phyloP scores from a whole-genome alignment of 805 yeast species.

The Candida vaughaniae region DNA sequence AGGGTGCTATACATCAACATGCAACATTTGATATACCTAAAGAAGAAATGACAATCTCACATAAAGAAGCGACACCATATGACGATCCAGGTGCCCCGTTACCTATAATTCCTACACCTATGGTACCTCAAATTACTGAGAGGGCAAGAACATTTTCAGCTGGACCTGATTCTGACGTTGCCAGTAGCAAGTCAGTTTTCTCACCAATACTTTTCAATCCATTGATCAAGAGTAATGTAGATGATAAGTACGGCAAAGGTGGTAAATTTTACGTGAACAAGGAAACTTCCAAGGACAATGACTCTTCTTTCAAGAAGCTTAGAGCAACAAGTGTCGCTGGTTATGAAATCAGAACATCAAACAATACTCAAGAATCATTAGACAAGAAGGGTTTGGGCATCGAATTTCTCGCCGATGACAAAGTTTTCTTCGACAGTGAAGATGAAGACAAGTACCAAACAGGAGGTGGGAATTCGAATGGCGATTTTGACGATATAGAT shows the following conservation, averaged over 20 bases:
- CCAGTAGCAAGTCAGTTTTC: constrained; percentile 53
- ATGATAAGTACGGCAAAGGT: constrained; percentile 83
- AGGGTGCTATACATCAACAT: neutral
- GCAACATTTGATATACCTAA: constrained; percentile 51
- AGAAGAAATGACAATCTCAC: constrained; percentile 51
- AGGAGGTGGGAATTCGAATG: constrained; percentile 9
- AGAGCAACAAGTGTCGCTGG: constrained; percentile 39
- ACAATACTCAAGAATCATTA: neutral
- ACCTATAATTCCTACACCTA: constrained; percentile 55
- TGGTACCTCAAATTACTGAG: constrained; percentile 25
- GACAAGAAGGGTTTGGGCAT: constrained; percentile 13
- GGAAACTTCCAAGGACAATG: constrained; percentile 24
- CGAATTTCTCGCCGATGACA: constrained; percentile 10
- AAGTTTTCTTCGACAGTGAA: constrained; percentile 13
- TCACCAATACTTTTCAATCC: constrained; percentile 85
- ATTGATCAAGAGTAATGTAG: constrained; percentile 69
- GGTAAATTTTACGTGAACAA: constrained; percentile 77
- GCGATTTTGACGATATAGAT: constrained; percentile 12
- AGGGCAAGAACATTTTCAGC: constrained; percentile 1
- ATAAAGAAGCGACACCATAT: constrained; percentile 43
- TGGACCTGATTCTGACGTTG: constrained; percentile 7
- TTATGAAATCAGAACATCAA: constrained; percentile 13
- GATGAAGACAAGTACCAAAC: constrained; percentile 4
- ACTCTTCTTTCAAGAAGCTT: constrained; percentile 18
- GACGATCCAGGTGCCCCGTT: constrained; percentile 85